Conservation (phyloP, 148 eudicot genomes). For the Camellia lanceoleosa region DNA sequence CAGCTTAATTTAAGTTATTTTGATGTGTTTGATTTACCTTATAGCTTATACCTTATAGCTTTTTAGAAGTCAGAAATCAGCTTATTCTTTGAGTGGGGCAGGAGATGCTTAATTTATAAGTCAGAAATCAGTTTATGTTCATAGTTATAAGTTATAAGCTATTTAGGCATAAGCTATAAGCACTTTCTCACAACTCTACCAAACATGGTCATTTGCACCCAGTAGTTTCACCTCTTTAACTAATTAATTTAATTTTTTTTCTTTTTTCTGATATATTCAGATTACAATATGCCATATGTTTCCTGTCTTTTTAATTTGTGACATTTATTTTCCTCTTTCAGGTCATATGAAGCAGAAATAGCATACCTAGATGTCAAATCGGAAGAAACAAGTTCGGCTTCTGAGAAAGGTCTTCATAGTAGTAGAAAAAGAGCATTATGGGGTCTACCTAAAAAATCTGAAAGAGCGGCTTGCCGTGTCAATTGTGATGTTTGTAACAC, state of each 20-base stretch:
- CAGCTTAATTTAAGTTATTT: too few species aligned
- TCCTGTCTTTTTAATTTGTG: not conserved
- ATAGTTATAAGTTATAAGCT: too few species aligned
- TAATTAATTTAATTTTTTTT: not conserved
- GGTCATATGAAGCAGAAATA: constrained; percentile 93
- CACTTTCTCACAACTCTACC: too few species aligned
- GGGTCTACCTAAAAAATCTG: constrained; percentile 37
- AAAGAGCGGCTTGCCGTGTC: constrained; percentile 56
- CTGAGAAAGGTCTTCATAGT: constrained; percentile 29
- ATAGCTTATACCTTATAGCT: too few species aligned
- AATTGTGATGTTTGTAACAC: constrained; percentile 61
- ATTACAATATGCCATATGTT: not conserved
- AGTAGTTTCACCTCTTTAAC: not conserved
- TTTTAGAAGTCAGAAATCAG: too few species aligned
- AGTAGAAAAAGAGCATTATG: constrained; percentile 24
- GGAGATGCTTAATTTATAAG: too few species aligned
- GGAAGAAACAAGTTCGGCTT: constrained; percentile 30
- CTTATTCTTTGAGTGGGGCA: too few species aligned
- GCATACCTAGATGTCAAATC: constrained; percentile 63
- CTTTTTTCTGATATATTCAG: not conserved
- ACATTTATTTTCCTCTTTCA: constrained; percentile 23
- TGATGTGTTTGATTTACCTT: too few species aligned
- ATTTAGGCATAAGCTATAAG: too few species aligned
- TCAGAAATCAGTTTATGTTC: too few species aligned
- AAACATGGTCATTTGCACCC: too few species aligned